phyloP scores from a whole-genome alignment of 2,329 filamentous ascomycete species.

The Neurospora sp. region DNA sequence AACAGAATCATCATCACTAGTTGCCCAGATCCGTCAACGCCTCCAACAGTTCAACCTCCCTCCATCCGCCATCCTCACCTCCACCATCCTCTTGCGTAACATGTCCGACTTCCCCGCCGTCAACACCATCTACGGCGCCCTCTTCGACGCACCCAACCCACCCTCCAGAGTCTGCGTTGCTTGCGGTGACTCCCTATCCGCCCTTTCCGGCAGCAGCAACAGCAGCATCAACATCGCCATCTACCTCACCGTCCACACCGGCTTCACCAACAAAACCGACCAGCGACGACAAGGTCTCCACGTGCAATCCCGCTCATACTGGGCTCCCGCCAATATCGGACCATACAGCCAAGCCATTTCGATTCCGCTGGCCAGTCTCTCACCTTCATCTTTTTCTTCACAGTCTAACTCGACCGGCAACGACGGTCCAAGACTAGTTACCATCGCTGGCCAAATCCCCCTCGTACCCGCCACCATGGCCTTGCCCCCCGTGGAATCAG shows the following conservation, averaged over 20 bases:
- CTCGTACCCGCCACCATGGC: conserved; percentile 73
- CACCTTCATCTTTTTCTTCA: background rate
- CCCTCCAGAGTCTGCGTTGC: conserved; percentile 78
- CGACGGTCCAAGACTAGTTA: conserved; percentile 34
- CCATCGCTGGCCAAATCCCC: conserved; percentile 85
- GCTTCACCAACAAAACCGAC: conserved; percentile 9
- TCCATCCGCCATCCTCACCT: conserved; percentile 39
- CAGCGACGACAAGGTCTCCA: conserved; percentile 56
- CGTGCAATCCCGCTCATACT: conserved; percentile 89
- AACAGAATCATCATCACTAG: conserved; percentile 38
- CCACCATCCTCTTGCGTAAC: conserved; percentile 60
- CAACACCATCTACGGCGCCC: conserved; percentile 64
- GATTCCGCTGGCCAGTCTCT: conserved; percentile 24
- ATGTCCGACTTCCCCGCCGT: conserved; percentile 72
- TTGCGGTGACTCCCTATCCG: conserved; percentile 57
- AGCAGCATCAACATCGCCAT: conserved; percentile 44
- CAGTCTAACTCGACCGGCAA: background rate
- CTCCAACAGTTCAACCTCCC: conserved; percentile 28
- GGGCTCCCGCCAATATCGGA: conserved; percentile 95
- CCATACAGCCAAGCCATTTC: conserved; percentile 87
- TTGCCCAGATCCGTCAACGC: conserved; percentile 33
- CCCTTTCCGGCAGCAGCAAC: conserved; percentile 24
- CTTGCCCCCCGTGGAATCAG: conserved; percentile 30
- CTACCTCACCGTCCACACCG: conserved; percentile 33
- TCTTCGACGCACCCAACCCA: conserved; percentile 72